phyloP scores from a whole-genome alignment of 2,329 filamentous ascomycete genomes.

The Parastagonospora avenae region DNA sequence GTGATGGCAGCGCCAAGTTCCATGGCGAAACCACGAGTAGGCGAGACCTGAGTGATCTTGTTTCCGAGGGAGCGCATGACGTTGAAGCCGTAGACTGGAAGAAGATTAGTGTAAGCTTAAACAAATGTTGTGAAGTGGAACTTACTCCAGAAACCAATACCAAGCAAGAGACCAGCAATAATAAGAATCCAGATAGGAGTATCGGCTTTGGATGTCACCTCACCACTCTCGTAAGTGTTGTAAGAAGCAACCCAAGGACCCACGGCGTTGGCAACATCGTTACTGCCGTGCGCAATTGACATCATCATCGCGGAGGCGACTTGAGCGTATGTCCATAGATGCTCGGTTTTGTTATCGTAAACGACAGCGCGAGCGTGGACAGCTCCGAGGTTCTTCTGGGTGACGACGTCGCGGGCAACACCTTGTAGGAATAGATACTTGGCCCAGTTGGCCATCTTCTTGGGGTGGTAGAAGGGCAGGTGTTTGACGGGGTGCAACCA shows the following conservation, averaged over 20 bases:
- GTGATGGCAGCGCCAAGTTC: constrained; percentile 78
- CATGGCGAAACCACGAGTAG: constrained; percentile 66
- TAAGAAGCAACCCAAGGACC: constrained; percentile 34
- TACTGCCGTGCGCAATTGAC: constrained; percentile 66
- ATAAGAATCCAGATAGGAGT: constrained; percentile 77
- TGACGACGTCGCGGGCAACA: constrained; percentile 46
- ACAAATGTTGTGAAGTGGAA: constrained; percentile 47
- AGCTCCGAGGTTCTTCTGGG: constrained; percentile 40
- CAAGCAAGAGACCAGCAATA: constrained; percentile 62
- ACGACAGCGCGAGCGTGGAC: constrained; percentile 44
- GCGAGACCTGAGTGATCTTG: constrained; percentile 73
- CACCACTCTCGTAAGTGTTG: constrained; percentile 59
- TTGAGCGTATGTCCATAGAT: constrained; percentile 53
- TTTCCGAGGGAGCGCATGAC: constrained; percentile 68
- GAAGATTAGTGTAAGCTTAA: constrained; percentile 70
- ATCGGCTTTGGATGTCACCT: constrained; percentile 63
- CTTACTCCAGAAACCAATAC: constrained; percentile 57
- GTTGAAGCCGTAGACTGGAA: constrained; percentile 52
- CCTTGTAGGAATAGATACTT: constrained; percentile 52
- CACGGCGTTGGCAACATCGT: constrained; percentile 56
- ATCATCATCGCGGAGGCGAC: constrained; percentile 48
- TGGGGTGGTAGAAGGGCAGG: constrained; percentile 23
- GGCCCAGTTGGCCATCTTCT: constrained; percentile 38
- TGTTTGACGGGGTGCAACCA: constrained; percentile 38
- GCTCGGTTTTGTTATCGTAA: constrained; percentile 33